These are phyloP conservation scores for Dryas octopetala DNA, from an alignment of 306 rosid species.

Conservation along the genomic window DNA sequence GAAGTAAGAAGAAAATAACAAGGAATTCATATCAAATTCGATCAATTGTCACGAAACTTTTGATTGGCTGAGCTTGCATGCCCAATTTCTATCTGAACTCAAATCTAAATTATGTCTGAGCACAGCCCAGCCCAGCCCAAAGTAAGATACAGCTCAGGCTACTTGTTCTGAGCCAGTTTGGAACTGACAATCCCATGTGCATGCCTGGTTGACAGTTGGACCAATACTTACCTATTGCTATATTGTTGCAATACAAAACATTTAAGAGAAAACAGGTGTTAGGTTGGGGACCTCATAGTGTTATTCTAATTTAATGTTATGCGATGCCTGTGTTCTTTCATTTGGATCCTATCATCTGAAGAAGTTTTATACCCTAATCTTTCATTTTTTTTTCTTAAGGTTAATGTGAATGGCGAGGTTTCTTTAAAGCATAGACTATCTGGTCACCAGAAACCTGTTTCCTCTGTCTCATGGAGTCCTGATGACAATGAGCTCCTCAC, in stretches of 20 bases:
- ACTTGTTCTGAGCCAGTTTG: not conserved
- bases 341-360: not conserved
- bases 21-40: not conserved
- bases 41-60: not conserved
- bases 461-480: constrained; percentile 91
- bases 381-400: constrained; percentile 42
- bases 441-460: constrained; percentile 83
- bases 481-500: constrained; percentile 82
- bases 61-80: constrained; percentile 7
- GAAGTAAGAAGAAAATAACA: not conserved
- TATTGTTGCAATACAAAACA: not conserved
- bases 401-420: constrained; percentile 52
- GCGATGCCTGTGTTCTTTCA: not conserved
- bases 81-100: not conserved
- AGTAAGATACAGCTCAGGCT: not conserved
- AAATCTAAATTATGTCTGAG: not conserved
- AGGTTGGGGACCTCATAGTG: not conserved
- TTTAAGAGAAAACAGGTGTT: not conserved
- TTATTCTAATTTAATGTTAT: not conserved
- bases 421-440: constrained; percentile 69
- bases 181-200: not conserved
- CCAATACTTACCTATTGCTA: not conserved
- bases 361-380: not conserved
- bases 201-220: not conserved
- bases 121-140: not conserved